Percentiles rank a stretch among this genome's conserved stretches.
Evolutionary conservation across 495 filamentous ascomycete species (phyloP).

Genomic region (Xylaria palmicola): DNA sequence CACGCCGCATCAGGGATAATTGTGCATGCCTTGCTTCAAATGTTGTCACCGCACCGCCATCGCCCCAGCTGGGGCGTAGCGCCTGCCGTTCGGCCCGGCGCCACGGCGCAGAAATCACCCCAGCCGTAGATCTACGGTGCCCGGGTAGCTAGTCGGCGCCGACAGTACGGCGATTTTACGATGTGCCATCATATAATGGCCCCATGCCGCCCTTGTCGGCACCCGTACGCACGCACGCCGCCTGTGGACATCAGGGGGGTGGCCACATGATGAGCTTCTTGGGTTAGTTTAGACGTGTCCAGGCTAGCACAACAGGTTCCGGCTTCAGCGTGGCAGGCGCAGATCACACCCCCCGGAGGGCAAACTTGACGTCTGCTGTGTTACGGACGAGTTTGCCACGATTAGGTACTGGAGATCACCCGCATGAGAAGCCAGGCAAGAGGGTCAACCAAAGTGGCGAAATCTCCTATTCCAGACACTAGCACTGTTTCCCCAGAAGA

Average conservation of each 20-base stretch:
- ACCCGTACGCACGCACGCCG: not conserved
- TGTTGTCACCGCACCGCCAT: not conserved
- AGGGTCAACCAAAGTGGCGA: not conserved
- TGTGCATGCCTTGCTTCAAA: constrained; percentile 12
- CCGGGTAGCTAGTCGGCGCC: not conserved
- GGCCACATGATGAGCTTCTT: no score
- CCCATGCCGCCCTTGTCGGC: not conserved
- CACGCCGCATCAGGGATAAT: constrained; percentile 33
- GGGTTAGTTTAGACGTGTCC: constrained; percentile 12
- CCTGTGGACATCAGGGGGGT: not conserved
- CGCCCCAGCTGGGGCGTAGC: not conserved
- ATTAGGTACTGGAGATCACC: constrained; percentile 23
- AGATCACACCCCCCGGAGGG: constrained; percentile 34
- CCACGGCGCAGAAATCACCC: not conserved
- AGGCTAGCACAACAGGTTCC: constrained; percentile 44
- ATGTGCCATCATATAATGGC: not conserved
- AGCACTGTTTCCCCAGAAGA: not conserved
- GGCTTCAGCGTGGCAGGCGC: constrained; percentile 29
- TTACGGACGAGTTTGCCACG: constrained; percentile 45
- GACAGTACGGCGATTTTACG: not conserved
- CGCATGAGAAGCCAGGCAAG: not conserved
- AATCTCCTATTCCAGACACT: not conserved
- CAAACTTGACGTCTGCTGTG: constrained; percentile 24
- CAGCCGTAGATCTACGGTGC: not conserved
- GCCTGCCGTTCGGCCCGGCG: not conserved